These are phyloP conservation scores for Berkeleyomyces basicola DNA, from an alignment of 2,329 filamentous ascomycete species.

Conservation along the genomic window DNA sequence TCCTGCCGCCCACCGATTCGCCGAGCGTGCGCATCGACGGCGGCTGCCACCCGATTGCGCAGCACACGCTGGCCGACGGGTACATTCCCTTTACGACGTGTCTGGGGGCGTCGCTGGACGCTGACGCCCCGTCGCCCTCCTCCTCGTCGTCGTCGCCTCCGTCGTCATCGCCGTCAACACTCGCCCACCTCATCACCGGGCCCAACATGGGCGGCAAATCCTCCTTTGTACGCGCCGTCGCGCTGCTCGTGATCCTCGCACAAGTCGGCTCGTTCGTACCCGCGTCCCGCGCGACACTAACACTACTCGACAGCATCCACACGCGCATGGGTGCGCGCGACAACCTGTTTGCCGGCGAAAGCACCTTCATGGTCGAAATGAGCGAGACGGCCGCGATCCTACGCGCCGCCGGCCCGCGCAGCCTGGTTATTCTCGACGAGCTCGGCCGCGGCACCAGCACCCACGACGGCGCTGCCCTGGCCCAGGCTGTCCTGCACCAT, in stretches of 20 bases:
- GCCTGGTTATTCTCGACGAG: conserved; percentile 85
- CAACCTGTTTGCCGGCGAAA: conserved; percentile 88
- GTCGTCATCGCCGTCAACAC: conserved; percentile 34
- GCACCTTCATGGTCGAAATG: conserved; percentile 96
- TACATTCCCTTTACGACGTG: conserved; percentile 81
- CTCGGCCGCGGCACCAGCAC: conserved; percentile 85
- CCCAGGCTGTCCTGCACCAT: conserved; percentile 75
- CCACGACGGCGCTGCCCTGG: conserved; percentile 91
- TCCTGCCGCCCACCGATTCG: conserved; percentile 42
- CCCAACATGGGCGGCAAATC: conserved; percentile 99
- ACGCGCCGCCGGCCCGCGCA: conserved; percentile 69
- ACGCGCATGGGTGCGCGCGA: conserved; percentile 93
- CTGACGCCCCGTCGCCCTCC: conserved; percentile 11
- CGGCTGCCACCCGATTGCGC: conserved; percentile 89
- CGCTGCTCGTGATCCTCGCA: conserved; percentile 81
- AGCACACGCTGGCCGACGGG: conserved; percentile 52
- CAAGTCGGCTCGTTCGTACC: conserved; percentile 93
- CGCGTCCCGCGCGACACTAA: conserved; percentile 54
- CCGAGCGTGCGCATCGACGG: conserved; percentile 53
- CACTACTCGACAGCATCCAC: conserved; percentile 79
- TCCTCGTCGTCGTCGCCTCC: conserved; percentile 31
- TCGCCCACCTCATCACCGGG: conserved; percentile 79
- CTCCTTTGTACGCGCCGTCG: conserved; percentile 86
- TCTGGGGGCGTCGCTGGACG: too few species aligned
- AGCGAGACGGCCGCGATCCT: conserved; percentile 84